Evolutionary conservation across 2,329 filamentous ascomycete genomes (phyloP).

Genomic region (Aspergillus proliferans): DNA sequence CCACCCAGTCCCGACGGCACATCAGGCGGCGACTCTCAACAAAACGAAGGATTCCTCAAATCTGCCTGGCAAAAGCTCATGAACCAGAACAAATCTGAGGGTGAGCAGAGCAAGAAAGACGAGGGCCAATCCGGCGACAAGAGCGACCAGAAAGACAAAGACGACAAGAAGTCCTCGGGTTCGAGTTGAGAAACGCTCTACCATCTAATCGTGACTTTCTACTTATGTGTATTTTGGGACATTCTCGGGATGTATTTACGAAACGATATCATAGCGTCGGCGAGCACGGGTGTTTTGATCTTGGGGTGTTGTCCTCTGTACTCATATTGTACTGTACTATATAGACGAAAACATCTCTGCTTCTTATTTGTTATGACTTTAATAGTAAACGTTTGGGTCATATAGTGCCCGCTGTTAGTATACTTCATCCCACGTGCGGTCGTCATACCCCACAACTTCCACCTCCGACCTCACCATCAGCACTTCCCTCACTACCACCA

Average conservation of each 20-base stretch:
- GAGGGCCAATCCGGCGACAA: conserved; percentile 19
- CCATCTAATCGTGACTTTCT: conserved; percentile 13
- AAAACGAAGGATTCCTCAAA: conserved; percentile 85
- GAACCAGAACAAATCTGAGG: conserved; percentile 51
- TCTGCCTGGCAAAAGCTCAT: conserved; percentile 88
- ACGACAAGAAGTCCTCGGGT: conserved; percentile 36
- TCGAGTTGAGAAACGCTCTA: conserved; percentile 25
- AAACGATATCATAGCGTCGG: conserved; percentile 33
- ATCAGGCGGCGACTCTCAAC: conserved; percentile 49
- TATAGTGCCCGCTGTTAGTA: neutral
- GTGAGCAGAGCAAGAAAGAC: conserved; percentile 23
- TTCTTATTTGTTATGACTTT: conserved; percentile 1
- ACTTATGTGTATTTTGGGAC: conserved; percentile 12
- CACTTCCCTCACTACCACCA: no score
- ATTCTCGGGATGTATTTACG: conserved; percentile 22
- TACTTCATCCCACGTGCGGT: neutral
- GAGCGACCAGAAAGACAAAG: conserved; percentile 15
- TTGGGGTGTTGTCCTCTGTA: conserved; percentile 3
- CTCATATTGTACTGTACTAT: conserved; percentile 10
- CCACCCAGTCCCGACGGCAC: conserved; percentile 13
- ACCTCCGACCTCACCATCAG: no score
- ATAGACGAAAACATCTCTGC: conserved; percentile 7
- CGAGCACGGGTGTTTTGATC: conserved; percentile 23
- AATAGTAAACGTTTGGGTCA: no score
- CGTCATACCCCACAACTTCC: no score